Base-by-base conservation (phyloP, 148 eudicot species). In the Drosera capensis region DNA sequence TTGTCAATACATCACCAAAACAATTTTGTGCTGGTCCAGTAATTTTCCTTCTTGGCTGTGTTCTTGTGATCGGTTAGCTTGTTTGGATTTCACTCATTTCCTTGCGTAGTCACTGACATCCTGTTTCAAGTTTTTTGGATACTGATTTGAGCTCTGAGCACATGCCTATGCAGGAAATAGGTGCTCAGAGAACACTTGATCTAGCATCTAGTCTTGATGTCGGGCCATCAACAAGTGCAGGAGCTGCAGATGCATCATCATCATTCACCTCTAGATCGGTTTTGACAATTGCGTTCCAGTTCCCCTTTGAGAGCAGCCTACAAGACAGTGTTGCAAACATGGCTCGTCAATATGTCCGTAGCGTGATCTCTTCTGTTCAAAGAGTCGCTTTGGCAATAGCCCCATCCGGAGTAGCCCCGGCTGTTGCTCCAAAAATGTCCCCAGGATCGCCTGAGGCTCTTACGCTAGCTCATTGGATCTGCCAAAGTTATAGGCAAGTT, bases 281-380 rank as follows among this genome's bases (percentile, higher is more conserved):
- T 43, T 50, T 90, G 49, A 90, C 95, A 7, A 85, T 90, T 18
- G 99, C 99, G 13, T 81, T 90, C 62, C 95, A 90, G 59, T 86
- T 90, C 52, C 85, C 95, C 8, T 81, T 75, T 57, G 95, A 81
- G 53, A 74, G 52, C 40, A 67, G 56, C 59, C 70, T 78, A 24
- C 88, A 74, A 50, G 94, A 81, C 11, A 80, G 58, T 48, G 82
- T 90, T 44, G 93, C 85, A 0, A 64, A 76, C 30, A 84, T 90
- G 95, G 99, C 99, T 12, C 80, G 87, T 21, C 93, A 90, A 26
- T 90, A 90, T 48, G 85, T 90, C 22, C 79, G 93, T 3, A 78
- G 77, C 44, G 93, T 90, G 55, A 60, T 90, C 22, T 62, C 93
- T 5, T 80, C 99, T 3, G 95, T 90, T 20, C 99, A 90, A 62